phyloP scores from a whole-genome alignment of 164 flowering plant species.

The Hamamelis virginiana region DNA sequence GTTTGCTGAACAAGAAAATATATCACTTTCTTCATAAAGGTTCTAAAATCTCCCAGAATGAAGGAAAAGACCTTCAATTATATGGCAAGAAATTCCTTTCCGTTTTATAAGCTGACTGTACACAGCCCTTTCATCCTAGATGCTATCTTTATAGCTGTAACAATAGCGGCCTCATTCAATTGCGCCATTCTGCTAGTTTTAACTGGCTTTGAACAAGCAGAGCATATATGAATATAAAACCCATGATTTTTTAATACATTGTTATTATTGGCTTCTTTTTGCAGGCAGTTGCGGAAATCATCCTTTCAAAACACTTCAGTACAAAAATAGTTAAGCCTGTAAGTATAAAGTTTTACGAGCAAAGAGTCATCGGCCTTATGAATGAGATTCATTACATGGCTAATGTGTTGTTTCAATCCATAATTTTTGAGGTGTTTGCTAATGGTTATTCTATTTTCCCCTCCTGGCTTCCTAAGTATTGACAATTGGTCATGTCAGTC shows the following conservation, averaged over 20 bases:
- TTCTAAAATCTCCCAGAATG: not conserved
- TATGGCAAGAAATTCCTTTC: too few species aligned
- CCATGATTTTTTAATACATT: not conserved
- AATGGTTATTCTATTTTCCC: too few species aligned
- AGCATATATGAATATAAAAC: not conserved
- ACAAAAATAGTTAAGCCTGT: conserved; percentile 57
- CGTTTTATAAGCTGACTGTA: too few species aligned
- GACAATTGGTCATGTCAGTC: too few species aligned
- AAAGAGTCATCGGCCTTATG: too few species aligned
- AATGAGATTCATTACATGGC: too few species aligned
- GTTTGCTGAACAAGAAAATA: not conserved
- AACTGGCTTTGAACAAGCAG: not conserved
- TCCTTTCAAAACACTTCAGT: conserved; percentile 66
- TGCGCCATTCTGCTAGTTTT: not conserved
- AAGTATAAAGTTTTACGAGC: conserved; percentile 23
- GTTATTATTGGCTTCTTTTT: conserved; percentile 9
- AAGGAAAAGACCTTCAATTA: not conserved
- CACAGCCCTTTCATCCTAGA: too few species aligned
- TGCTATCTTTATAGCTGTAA: not conserved
- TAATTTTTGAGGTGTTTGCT: too few species aligned
- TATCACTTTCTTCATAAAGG: not conserved
- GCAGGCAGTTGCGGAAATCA: conserved; percentile 84
- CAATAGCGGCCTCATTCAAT: not conserved
- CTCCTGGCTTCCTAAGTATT: too few species aligned
- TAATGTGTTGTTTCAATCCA: too few species aligned